Conservation (phyloP, 2,329 filamentous ascomycete species). For the Mycosphaerella arachidis region DNA sequence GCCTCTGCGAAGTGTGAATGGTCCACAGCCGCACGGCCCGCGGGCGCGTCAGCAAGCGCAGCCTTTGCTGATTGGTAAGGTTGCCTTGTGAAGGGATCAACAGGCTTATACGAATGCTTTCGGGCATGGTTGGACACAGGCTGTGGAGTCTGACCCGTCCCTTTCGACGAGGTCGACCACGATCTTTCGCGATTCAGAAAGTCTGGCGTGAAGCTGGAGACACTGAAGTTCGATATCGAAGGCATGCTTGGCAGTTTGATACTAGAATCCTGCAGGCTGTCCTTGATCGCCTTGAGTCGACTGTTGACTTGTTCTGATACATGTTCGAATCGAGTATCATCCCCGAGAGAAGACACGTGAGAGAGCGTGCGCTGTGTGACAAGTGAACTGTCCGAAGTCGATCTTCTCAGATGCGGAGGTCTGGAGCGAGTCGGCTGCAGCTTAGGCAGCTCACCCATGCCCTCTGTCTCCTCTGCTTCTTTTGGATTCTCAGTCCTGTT, state of each 20-base stretch:
- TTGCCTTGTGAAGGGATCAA: conserved; percentile 26
- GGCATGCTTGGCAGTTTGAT: conserved; percentile 55
- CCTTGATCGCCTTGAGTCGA: conserved; percentile 81
- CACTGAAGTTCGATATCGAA: conserved; percentile 46
- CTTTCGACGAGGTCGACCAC: conserved; percentile 16
- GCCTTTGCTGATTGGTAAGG: conserved; percentile 23
- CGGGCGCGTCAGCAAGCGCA: conserved; percentile 17
- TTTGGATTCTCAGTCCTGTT: conserved; percentile 1
- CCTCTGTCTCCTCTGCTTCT: conserved; percentile 19
- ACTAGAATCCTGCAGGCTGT: conserved; percentile 79
- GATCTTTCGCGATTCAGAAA: conserved; percentile 29
- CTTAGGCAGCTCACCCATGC: conserved; percentile 20
- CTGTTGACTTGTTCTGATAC: conserved; percentile 83
- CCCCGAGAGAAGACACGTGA: conserved; percentile 74
- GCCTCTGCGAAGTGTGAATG: conserved; percentile 52
- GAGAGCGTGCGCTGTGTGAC: conserved; percentile 69
- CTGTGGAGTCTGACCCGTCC: neutral
- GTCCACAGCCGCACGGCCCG: conserved; percentile 29
- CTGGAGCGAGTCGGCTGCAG: conserved; percentile 17
- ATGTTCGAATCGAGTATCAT: conserved; percentile 74
- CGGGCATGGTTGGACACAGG: neutral
- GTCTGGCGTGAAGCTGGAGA: conserved; percentile 26
- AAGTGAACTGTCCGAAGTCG: conserved; percentile 73
- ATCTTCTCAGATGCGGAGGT: conserved; percentile 48
- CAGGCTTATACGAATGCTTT: conserved; percentile 13